phyloP scores from a whole-genome alignment of 208 protist genomes.

The Phytomonas serpens region DNA sequence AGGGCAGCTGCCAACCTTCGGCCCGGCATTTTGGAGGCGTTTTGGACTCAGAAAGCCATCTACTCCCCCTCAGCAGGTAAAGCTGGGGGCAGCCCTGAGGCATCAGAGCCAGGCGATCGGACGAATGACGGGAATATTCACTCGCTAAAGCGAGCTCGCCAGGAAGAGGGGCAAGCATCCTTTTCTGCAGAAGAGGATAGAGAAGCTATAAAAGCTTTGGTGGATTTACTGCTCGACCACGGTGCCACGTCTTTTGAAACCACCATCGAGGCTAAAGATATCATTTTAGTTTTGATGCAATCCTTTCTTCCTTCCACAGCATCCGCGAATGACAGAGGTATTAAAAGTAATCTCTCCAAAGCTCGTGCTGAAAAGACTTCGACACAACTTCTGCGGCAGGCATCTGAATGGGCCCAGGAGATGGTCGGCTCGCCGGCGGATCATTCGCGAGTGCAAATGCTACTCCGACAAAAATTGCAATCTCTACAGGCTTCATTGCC shows the following conservation, averaged over 20 bases:
- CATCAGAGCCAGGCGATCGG: not conserved
- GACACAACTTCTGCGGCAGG: conserved; percentile 14
- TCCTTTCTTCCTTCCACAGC: conserved; percentile 32
- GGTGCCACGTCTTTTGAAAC: conserved; percentile 48
- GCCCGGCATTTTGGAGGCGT: not conserved
- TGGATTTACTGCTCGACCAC: conserved; percentile 20
- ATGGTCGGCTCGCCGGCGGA: conserved; percentile 12
- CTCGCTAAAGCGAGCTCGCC: not conserved
- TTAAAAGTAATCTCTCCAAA: not conserved
- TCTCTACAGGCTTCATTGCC: conserved; percentile 8
- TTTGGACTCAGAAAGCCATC: not conserved
- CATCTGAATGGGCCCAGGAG: conserved; percentile 23
- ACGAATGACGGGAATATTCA: not conserved
- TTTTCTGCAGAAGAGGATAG: not conserved
- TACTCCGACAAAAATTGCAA: conserved; percentile 20
- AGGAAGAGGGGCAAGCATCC: not conserved
- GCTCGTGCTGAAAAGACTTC: conserved; percentile 3
- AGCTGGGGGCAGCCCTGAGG: not conserved
- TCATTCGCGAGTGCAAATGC: conserved; percentile 14
- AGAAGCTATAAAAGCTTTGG: not conserved
- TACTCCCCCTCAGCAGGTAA: not conserved
- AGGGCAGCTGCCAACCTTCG: not conserved
- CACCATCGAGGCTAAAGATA: conserved; percentile 46
- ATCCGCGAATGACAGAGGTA: not conserved
- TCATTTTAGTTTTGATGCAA: conserved; percentile 38